A percentile compares a stretch with the other conserved stretches of the same genome.
Conservation (phyloP, 345 rosid species). For the Eucalyptus grandis region DNA sequence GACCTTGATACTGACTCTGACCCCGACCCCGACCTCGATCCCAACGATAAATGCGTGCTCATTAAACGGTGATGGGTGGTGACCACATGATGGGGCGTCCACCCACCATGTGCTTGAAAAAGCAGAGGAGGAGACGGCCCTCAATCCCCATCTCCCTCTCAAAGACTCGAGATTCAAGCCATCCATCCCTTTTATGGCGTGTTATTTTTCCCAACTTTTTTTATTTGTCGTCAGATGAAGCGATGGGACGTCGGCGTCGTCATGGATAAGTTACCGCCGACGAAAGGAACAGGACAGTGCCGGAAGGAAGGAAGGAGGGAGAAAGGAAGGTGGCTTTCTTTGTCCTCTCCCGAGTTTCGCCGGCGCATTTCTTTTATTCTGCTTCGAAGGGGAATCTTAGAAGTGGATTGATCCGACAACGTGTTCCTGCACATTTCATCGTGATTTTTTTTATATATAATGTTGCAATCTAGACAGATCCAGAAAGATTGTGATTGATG, state of each 20-base stretch:
- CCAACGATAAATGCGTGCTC: not conserved
- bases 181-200: not conserved
- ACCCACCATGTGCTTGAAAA: not conserved
- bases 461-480: not conserved
- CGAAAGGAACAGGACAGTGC: not conserved
- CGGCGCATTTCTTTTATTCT: not conserved
- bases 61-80: not conserved
- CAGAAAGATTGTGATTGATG: not conserved
- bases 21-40: fast-evolving
- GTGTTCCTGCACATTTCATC: not conserved
- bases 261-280: not conserved
- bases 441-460: not conserved
- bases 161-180: not conserved
- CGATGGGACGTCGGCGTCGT: not conserved
- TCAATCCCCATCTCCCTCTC: not conserved
- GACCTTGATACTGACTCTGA: fast-evolving
- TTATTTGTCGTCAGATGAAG: not conserved
- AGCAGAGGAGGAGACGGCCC: not conserved
- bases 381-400: not conserved
- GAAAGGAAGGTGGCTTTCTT: not conserved
- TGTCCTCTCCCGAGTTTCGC: not conserved
- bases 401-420: not conserved
- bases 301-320: not conserved
- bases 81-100: not conserved
- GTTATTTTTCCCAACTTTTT: not conserved